Evolutionary conservation across 169 alveolate species (phyloP).

Genomic region (Besnoitia besnoiti): DNA sequence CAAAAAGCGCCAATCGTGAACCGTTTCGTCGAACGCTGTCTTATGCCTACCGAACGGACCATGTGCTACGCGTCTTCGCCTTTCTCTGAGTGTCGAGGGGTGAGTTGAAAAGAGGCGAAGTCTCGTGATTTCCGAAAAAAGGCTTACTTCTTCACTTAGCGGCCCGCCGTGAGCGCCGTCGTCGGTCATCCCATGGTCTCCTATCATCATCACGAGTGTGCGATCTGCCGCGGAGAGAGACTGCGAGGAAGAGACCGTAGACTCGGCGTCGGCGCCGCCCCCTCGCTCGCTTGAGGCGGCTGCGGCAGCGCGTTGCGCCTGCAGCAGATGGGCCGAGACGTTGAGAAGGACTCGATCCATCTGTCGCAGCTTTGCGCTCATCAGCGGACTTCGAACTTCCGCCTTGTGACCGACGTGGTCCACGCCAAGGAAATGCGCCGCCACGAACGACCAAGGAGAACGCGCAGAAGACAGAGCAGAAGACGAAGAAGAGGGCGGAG

Average conservation of each 20-base stretch:
- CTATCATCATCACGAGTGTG: conserved; percentile 76
- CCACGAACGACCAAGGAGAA: conserved; percentile 70
- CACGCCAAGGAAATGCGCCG: conserved; percentile 82
- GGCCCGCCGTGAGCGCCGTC: conserved; percentile 86
- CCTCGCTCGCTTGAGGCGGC: background rate
- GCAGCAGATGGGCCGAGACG: background rate
- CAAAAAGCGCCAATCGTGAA: too few relatives aligned
- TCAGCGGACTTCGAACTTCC: conserved; percentile 65
- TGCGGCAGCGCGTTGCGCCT: background rate
- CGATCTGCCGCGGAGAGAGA: background rate
- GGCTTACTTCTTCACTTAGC: conserved; percentile 74
- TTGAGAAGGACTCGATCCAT: background rate
- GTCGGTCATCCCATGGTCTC: conserved; percentile 89
- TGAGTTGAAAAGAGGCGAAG: background rate
- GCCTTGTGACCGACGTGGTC: conserved; percentile 86
- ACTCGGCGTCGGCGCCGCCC: too few relatives aligned
- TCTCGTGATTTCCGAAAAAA: background rate
- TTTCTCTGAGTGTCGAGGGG: too few relatives aligned
- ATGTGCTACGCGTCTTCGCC: too few relatives aligned
- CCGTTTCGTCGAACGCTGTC: too few relatives aligned
- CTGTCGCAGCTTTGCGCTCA: conserved; percentile 68
- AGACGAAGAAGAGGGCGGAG: background rate
- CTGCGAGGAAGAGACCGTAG: background rate
- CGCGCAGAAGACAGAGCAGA: background rate
- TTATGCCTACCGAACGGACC: too few relatives aligned